phyloP scores from a whole-genome alignment of 2,329 filamentous ascomycete genomes.

The Ramularia endophylla region DNA sequence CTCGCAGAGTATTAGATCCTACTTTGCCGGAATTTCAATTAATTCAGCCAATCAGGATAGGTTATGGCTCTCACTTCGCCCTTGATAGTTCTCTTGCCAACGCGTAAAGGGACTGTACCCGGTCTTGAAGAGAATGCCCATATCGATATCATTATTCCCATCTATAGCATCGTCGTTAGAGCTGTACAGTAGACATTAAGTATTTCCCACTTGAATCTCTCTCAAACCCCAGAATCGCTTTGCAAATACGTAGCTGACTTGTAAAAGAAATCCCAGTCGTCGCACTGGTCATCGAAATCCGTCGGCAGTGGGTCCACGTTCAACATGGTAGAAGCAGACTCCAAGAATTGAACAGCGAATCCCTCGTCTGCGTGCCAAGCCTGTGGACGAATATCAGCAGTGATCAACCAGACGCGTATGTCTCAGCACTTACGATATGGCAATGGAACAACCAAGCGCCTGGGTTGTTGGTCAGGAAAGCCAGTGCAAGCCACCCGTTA shows the following conservation, averaged over 20 bases:
- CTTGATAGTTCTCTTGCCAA: no score
- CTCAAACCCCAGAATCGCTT: constrained; percentile 29
- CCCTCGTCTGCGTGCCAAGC: constrained; percentile 32
- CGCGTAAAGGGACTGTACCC: no score
- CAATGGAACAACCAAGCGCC: constrained; percentile 41
- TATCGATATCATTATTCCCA: no score
- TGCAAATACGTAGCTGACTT: constrained; percentile 22
- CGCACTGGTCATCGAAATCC: constrained; percentile 26
- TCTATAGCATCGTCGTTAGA: no score
- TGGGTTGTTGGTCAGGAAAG: constrained; percentile 39
- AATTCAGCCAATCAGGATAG: no score
- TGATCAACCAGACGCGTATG: not conserved
- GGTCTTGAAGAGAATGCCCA: no score
- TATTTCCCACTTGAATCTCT: no score
- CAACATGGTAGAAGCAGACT: constrained; percentile 20
- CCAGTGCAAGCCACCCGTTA: constrained; percentile 36
- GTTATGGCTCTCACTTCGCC: no score
- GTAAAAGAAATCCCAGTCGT: constrained; percentile 27
- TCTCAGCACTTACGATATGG: constrained; percentile 31
- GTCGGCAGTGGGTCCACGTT: constrained; percentile 18
- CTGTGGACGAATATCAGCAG: constrained; percentile 5
- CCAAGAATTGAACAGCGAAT: constrained; percentile 31
- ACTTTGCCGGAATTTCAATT: no score
- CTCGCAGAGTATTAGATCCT: no score
- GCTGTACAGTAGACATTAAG: no score